Evolutionary conservation across 768 basidiomycete genomes (phyloP), one percentile per base, ranked within the genome.

Genomic region (Cantharellus cinnabarinus): DNA sequence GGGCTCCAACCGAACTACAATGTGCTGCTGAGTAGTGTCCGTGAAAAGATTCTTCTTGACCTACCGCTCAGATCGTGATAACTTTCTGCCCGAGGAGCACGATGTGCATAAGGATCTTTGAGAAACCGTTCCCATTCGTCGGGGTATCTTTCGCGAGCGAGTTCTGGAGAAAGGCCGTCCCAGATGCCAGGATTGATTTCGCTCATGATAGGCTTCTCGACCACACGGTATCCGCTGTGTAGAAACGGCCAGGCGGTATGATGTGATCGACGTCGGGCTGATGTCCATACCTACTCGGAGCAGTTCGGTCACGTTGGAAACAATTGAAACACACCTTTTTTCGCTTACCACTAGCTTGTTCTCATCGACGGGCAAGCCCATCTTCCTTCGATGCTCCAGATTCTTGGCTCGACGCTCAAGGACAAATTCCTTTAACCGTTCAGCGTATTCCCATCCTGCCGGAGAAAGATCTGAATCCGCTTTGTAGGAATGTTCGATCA

Each of bases 401-500:
- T 80, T 75, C 68, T 85, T 86, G 34, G 81, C 79, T 39, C 93
- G 78, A 52, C 90, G 77, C 50, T 89, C 81, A 4, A 88, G 74
- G 20, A 99, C 85, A 62, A 94, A 94, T 50, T 95, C 87, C 65
- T 85, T 90, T 61, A 99, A 73, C 44, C 76, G 77, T 64, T 89
- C 85, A 2, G 93, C 83, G 64, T 99, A 99, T 61, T 95, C 91
- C 88, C 89, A 90, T 2, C 95, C 95, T 0, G 82, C 83, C 2
- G 88, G 85, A 2, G 93, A 95, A 5, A 99, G 77, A 69, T 98
- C 94, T 1, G 93, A 90, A 67, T 99, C 95, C 42, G 95, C 93
- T 71, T 93, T 94, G 76, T 93, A 98, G 3, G 94, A 98, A 68
- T 98, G 95, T 68, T 99, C 95, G 65, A 97, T 91, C 60, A 97